A percentile compares a stretch with the other conserved stretches of the same genome.
Conservation (phyloP, 2,329 filamentous ascomycete genomes). For the Penicillium sp. region DNA sequence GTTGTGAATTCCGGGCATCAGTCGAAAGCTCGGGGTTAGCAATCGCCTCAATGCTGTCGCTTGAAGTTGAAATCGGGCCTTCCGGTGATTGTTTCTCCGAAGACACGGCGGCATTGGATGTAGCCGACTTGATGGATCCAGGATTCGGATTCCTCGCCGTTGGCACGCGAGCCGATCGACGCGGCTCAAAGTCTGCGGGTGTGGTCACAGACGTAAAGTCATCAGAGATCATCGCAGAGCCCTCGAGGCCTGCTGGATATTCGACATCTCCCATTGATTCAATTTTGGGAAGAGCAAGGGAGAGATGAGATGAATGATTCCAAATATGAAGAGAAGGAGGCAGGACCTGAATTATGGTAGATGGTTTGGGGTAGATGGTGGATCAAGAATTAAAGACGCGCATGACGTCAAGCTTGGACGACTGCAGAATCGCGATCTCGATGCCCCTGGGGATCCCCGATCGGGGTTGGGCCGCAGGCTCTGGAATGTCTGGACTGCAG, state of each 20-base stretch:
- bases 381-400: not conserved
- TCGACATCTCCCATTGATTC: not conserved
- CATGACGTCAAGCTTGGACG: slow-evolving; percentile 5
- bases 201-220: not conserved
- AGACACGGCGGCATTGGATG: not conserved
- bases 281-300: not conserved
- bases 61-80: not conserved
- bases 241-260: not conserved
- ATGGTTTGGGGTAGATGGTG: not conserved
- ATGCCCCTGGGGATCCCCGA: not conserved
- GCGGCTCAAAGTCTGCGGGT: not conserved
- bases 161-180: not conserved
- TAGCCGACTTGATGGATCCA: not conserved
- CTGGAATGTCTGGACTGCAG: not conserved
- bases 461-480: not conserved
- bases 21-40: not conserved
- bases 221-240: not conserved
- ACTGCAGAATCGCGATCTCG: not conserved
- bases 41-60: not conserved
- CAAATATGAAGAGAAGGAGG: not conserved
- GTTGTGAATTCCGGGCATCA: not conserved
- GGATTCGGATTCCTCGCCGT: no score
- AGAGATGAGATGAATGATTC: not conserved
- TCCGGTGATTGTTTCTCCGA: not conserved
- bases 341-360: not conserved